Evolutionary conservation across 352 stramenopile species (phyloP).

Genomic region (Achlya hypogyna): DNA sequence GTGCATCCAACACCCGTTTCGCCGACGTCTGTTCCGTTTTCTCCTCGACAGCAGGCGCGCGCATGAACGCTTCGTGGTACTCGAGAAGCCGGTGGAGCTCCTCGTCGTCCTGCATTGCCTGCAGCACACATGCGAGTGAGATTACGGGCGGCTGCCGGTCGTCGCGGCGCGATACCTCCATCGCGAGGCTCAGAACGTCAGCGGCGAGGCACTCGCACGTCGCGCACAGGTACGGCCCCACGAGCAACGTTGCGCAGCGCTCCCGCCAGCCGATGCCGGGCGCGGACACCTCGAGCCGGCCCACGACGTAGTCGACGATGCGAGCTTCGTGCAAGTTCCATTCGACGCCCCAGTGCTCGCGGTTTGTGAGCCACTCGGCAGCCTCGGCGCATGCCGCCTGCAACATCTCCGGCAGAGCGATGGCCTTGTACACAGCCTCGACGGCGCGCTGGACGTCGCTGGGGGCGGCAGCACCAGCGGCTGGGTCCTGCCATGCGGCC

Average conservation of each 20-base stretch:
- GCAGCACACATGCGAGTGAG: neutral
- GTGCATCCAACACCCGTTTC: conserved; percentile 5
- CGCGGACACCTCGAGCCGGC: neutral
- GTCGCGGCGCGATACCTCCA: conserved; percentile 1
- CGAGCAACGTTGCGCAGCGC: neutral
- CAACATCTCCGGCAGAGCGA: conserved; percentile 15
- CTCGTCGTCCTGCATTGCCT: conserved; percentile 17
- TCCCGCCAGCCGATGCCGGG: neutral
- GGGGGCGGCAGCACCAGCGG: neutral
- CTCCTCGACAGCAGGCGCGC: too few species aligned
- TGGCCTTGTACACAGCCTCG: neutral
- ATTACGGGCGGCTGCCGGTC: neutral
- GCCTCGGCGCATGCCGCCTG: conserved; percentile 16
- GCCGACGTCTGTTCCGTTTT: neutral
- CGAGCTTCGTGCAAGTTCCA: conserved; percentile 13
- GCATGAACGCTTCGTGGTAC: conserved; percentile 13
- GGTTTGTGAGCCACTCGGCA: conserved; percentile 18
- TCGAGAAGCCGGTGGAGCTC: conserved; percentile 2
- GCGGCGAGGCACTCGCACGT: conserved; percentile 18
- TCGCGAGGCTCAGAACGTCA: conserved; percentile 7
- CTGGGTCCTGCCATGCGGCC: neutral
- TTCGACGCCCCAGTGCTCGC: conserved; percentile 12
- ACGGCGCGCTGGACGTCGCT: neutral
- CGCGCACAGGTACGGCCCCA: conserved; percentile 12
- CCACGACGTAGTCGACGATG: conserved; percentile 11